phyloP scores from a whole-genome alignment of 148 eudicot species.

The Chenopodium berlandieri region DNA sequence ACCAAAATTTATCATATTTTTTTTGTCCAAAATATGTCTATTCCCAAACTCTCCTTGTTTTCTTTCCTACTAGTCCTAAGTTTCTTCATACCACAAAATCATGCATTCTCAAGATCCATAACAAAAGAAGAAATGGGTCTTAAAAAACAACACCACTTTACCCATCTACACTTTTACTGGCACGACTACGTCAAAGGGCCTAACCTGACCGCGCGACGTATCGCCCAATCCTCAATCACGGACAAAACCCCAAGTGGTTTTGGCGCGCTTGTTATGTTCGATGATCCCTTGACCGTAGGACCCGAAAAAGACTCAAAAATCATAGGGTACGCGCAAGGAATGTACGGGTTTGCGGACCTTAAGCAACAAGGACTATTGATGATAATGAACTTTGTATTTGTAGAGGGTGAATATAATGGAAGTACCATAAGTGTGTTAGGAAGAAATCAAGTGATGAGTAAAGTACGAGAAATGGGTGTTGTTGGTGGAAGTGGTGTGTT shows the following conservation, averaged over 20 bases:
- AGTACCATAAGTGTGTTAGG: constrained; percentile 37
- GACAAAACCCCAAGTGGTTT: constrained; percentile 14
- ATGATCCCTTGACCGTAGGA: constrained; percentile 37
- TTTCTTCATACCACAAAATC: constrained; percentile 6
- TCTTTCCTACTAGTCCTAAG: neutral
- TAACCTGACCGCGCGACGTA: constrained; percentile 24
- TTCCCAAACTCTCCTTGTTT: constrained; percentile 1
- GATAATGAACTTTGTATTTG: constrained; percentile 32
- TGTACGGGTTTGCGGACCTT: constrained; percentile 34
- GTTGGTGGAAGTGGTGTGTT: constrained; percentile 44
- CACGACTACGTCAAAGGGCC: constrained; percentile 34
- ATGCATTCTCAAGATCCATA: constrained; percentile 21
- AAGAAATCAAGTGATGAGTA: constrained; percentile 20
- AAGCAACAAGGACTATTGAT: constrained; percentile 13
- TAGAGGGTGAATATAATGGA: constrained; percentile 32
- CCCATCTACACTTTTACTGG: constrained; percentile 42
- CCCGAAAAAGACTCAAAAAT: constrained; percentile 26
- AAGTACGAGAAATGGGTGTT: constrained; percentile 32
- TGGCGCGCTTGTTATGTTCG: constrained; percentile 33
- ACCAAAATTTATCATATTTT: neutral
- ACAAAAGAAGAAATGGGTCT: constrained; percentile 29
- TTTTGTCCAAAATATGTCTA: neutral
- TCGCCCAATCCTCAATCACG: constrained; percentile 25
- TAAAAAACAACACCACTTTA: constrained; percentile 14
- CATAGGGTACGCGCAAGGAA: constrained; percentile 43